phyloP scores from a whole-genome alignment of 2,329 filamentous ascomycete genomes.

The Sporothrix pallida region DNA sequence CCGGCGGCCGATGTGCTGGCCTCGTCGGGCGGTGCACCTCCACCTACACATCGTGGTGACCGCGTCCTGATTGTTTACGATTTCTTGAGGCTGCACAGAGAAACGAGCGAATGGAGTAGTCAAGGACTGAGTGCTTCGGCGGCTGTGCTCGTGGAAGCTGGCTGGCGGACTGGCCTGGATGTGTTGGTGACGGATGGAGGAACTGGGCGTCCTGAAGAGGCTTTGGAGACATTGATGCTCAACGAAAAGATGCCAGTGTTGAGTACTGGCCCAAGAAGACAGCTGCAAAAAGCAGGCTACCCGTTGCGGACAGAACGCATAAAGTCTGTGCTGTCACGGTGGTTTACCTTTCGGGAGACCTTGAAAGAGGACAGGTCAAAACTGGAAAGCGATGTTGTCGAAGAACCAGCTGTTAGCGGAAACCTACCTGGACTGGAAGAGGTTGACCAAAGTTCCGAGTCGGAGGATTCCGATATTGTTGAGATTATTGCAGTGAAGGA shows the following conservation, averaged over 20 bases:
- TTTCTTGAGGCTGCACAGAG: constrained; percentile 67
- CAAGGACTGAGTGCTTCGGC: constrained; percentile 71
- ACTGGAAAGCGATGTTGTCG: neutral
- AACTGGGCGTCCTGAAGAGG: constrained; percentile 39
- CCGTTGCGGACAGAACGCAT: constrained; percentile 43
- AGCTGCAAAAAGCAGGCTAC: constrained; percentile 37
- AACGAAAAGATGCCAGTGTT: constrained; percentile 49
- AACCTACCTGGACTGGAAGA: neutral
- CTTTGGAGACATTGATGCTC: constrained; percentile 45
- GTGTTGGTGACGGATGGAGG: constrained; percentile 56
- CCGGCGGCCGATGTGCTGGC: constrained; percentile 38
- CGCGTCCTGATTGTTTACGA: constrained; percentile 65
- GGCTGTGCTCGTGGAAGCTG: constrained; percentile 67
- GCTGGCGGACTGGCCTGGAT: constrained; percentile 51
- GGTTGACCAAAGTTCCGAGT: neutral
- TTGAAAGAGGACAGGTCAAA: neutral
- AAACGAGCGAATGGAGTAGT: constrained; percentile 75
- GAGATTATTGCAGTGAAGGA: constrained; percentile 44
- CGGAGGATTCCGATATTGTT: constrained; percentile 40
- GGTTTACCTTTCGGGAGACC: constrained; percentile 61
- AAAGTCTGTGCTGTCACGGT: constrained; percentile 63
- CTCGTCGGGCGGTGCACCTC: neutral
- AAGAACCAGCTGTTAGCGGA: neutral
- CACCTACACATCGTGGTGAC: neutral
- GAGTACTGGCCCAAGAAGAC: constrained; percentile 50